Conservation (phyloP, 257 asterid species). For the Fraxinus pennsylvanica region DNA sequence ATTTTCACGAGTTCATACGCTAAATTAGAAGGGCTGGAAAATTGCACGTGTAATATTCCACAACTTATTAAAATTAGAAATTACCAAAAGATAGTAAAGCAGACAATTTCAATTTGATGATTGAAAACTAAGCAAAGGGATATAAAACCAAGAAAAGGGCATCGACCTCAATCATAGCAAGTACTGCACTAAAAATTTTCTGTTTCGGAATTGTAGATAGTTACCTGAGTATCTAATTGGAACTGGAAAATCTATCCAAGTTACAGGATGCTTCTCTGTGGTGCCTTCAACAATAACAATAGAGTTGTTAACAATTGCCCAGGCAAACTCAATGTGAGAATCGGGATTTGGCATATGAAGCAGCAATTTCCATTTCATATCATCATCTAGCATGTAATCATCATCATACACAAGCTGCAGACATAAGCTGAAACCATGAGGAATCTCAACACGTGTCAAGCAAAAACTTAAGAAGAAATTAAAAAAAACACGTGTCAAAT, state of each 20-base stretch:
- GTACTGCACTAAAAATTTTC: neutral
- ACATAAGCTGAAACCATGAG: slow-evolving; percentile 25
- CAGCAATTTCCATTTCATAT: slow-evolving; percentile 80
- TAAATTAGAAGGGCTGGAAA: too few relatives aligned
- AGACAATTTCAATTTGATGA: too few relatives aligned
- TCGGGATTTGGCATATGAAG: slow-evolving; percentile 77
- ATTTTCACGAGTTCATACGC: too few relatives aligned
- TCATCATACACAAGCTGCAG: slow-evolving; percentile 78
- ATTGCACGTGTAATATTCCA: too few relatives aligned
- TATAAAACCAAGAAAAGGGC: neutral
- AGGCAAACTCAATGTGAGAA: slow-evolving; percentile 93
- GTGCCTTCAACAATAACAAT: slow-evolving; percentile 87
- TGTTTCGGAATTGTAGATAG: neutral
- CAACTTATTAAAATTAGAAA: too few relatives aligned
- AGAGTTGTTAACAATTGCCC: slow-evolving; percentile 73
- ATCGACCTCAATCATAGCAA: neutral
- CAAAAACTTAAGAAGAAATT: neutral
- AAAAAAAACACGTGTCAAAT: neutral
- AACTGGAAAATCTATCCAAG: slow-evolving; percentile 81
- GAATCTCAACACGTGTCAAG: neutral
- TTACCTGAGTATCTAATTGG: slow-evolving; percentile 68
- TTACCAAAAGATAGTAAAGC: too few relatives aligned
- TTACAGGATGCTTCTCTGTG: slow-evolving; percentile 87
- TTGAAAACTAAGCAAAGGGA: neutral
- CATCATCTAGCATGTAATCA: slow-evolving; percentile 86